Conservation (phyloP, 2,329 filamentous ascomycete genomes). For the Diaporthe caulivora region DNA sequence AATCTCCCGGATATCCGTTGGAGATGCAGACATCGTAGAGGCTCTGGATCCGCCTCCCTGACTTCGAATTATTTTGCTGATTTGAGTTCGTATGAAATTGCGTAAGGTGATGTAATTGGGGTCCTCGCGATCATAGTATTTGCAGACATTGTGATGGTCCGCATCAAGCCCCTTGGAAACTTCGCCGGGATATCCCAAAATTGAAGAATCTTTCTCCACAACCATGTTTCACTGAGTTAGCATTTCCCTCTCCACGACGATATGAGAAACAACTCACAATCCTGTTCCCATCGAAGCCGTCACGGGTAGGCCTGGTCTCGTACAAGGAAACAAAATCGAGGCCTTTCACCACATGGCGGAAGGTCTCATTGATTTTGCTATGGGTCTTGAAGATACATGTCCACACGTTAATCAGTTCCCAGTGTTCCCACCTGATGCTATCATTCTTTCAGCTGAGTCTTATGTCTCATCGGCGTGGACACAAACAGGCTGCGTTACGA, state of each 20-base stretch:
- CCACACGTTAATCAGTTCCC: background rate
- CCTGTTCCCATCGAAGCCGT: background rate
- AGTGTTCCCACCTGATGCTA: background rate
- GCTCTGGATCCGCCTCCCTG: background rate
- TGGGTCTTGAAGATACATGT: too few species aligned
- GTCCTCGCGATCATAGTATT: background rate
- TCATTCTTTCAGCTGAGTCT: background rate
- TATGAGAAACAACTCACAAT: background rate
- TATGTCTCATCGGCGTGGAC: background rate
- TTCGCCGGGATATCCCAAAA: background rate
- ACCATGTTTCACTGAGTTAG: background rate
- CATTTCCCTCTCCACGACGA: background rate
- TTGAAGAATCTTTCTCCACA: background rate
- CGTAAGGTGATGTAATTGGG: background rate
- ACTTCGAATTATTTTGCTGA: background rate
- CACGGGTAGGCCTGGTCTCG: background rate
- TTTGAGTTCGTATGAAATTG: background rate
- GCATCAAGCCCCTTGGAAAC: background rate
- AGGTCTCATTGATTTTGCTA: background rate
- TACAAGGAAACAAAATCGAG: background rate
- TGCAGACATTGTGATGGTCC: slow-evolving; percentile 16
- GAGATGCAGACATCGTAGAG: background rate
- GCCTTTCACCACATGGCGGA: background rate
- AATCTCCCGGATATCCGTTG: background rate
- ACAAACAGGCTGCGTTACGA: background rate